Conservation (phyloP, 1,139 yeast genomes). For the Geotrichum candidum region DNA sequence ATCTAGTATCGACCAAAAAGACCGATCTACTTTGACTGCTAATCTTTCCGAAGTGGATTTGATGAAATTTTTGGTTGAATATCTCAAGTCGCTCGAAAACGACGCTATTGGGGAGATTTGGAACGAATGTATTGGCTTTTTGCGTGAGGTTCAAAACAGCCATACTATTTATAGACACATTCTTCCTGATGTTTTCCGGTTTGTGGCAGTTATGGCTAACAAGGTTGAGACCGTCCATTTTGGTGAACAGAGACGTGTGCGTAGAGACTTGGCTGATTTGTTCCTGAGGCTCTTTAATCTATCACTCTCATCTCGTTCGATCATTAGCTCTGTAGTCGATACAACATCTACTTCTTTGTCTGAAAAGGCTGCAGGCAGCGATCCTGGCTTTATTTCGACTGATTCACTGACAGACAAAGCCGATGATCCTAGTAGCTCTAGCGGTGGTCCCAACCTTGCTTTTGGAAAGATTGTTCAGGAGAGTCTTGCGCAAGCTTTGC, state of each 20-base stretch:
- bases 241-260: conserved; percentile 54
- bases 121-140: conserved; percentile 49
- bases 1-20: conserved; percentile 29
- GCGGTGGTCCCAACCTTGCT: background rate
- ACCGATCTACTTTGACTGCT: conserved; percentile 43
- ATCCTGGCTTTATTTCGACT: background rate
- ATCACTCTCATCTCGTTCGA: conserved; percentile 34
- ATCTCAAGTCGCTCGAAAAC: conserved; percentile 58
- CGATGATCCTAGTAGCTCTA: conserved; percentile 3
- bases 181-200: conserved; percentile 48
- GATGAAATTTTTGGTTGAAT: conserved; percentile 50
- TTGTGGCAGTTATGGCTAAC: conserved; percentile 47
- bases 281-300: conserved; percentile 51
- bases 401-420: background rate
- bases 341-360: background rate
- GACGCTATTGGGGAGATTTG: conserved; percentile 77
- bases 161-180: conserved; percentile 44
- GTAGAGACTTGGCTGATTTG: conserved; percentile 62
- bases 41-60: conserved; percentile 41
- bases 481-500: conserved; percentile 38
- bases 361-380: background rate
- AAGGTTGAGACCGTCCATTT: conserved; percentile 55
- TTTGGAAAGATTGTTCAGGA: conserved; percentile 28
- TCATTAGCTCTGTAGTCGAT: background rate
- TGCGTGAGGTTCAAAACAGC: conserved; percentile 52